Percentiles rank a stretch among this genome's conserved stretches.
Evolutionary conservation across 139 green algal species (phyloP).

Genomic region (Raphidocelis subcapitata): DNA sequence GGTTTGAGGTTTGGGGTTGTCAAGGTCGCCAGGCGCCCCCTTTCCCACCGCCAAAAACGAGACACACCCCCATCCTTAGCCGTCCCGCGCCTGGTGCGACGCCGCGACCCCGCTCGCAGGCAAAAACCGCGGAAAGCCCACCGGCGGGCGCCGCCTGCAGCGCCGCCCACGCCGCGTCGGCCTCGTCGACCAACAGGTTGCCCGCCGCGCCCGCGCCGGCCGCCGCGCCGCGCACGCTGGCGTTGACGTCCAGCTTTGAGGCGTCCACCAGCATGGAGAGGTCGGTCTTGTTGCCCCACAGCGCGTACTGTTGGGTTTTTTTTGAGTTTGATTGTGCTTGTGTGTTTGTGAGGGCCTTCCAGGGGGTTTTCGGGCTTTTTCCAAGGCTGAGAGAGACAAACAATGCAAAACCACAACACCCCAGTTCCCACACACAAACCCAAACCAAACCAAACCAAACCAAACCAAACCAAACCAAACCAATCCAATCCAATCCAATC

Average conservation of each 20-base stretch:
- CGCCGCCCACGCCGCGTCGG: conserved; percentile 24
- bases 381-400: too few relatives aligned
- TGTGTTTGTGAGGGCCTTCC: too few relatives aligned
- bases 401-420: too few relatives aligned
- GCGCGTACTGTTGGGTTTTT: conserved; percentile 27
- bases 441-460: too few relatives aligned
- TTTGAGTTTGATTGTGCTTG: neutral
- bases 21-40: too few relatives aligned
- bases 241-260: conserved; percentile 13
- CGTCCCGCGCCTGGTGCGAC: too few relatives aligned
- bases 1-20: neutral
- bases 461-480: too few relatives aligned
- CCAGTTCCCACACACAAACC: too few relatives aligned
- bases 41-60: neutral
- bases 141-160: conserved; percentile 4
- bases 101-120: too few relatives aligned
- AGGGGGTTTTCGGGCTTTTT: too few relatives aligned
- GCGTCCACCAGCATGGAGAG: conserved; percentile 39
- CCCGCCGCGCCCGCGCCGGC: conserved; percentile 2
- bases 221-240: neutral
- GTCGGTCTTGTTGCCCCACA: conserved; percentile 61
- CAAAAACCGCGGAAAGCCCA: too few relatives aligned
- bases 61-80: neutral
- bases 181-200: conserved; percentile 44
- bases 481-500: too few relatives aligned